A percentile compares a stretch with the other conserved stretches of the same genome.
Conservation (phyloP, 2,329 filamentous ascomycete species). For the Sclerotinia trifoliorum region DNA sequence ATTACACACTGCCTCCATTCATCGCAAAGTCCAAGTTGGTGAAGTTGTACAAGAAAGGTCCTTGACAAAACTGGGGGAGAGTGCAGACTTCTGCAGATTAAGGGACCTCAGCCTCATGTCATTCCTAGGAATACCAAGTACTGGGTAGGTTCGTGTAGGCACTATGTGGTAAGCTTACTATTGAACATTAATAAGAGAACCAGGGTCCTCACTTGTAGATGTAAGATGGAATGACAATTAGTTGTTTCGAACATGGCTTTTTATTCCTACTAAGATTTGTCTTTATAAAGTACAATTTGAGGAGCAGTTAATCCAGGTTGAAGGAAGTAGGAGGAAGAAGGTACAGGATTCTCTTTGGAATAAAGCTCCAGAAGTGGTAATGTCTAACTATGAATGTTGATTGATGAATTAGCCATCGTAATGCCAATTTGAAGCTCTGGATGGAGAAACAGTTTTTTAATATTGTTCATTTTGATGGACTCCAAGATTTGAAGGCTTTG, state of each 20-base stretch:
- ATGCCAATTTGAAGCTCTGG: background rate
- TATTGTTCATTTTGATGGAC: too few species aligned
- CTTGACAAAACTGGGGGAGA: background rate
- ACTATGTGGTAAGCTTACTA: background rate
- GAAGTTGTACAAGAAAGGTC: background rate
- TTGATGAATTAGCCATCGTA: too few species aligned
- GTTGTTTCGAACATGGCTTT: background rate
- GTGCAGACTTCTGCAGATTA: background rate
- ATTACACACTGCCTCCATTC: conserved; percentile 6
- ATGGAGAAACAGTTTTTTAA: background rate
- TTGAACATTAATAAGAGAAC: background rate
- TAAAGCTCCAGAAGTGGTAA: background rate
- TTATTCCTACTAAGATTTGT: background rate
- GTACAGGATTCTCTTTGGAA: background rate
- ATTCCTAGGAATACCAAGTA: background rate
- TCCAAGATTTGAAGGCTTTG: too few species aligned
- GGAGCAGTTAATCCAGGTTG: background rate
- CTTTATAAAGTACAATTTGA: too few species aligned
- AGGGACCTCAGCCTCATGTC: background rate
- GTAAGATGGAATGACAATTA: background rate
- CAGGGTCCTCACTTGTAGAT: background rate
- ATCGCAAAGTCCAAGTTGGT: background rate
- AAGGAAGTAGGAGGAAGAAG: conserved; percentile 1
- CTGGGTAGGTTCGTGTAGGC: background rate
- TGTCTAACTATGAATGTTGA: too few species aligned